Evolutionary conservation across 495 filamentous ascomycete species (phyloP), one percentile per base, ranked within the genome.

Genomic region (Hypoxylon intermedium): DNA sequence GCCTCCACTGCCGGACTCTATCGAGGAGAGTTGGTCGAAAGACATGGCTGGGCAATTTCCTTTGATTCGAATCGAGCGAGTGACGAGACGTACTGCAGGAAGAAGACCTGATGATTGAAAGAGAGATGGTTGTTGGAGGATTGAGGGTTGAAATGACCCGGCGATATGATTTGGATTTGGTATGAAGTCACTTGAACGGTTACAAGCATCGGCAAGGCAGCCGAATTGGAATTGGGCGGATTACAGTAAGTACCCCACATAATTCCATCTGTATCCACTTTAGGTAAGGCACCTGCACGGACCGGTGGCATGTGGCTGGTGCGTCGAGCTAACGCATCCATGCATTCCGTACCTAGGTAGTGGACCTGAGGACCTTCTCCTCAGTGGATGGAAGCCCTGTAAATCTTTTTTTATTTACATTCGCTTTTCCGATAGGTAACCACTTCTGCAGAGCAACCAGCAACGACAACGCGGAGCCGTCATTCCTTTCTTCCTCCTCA

Each of bases 11-110:
- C 78, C 78, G 53, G 92, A 83, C 79, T 98, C 93, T 53, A 97
- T 80, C 48, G 85, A 87, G 62, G 86, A 87, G 63, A 93, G 82
- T 53, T 89, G 90, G 73, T 96, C 88, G 76, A 95, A 98, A 34
- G 93, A 96, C 93, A 98, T 98, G 61, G 53, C 75, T 67, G 45
- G 58, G 18, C 24, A 6, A 49, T 3, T 40, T 45, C 24, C 7
- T 26, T 7, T 12, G 56, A 47, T 15, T 26, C 41, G n/a, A 40
- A 52, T 43, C 21, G 26, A 57, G 18, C 18, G 46, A 54, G n/a
- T n/a, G 53, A 46, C 55, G 18, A 47, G 5, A 11, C 4, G 33
- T 0, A 4, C 46, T 40, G 16, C 19, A 47, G 15, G 24, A 46
- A 48, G 28, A 6, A 42, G 30, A 7, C 12, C 33, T 15, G 30